Base-by-base conservation (phyloP, 1,284 basidiomycete species). In the Rhodotorula sp. region DNA sequence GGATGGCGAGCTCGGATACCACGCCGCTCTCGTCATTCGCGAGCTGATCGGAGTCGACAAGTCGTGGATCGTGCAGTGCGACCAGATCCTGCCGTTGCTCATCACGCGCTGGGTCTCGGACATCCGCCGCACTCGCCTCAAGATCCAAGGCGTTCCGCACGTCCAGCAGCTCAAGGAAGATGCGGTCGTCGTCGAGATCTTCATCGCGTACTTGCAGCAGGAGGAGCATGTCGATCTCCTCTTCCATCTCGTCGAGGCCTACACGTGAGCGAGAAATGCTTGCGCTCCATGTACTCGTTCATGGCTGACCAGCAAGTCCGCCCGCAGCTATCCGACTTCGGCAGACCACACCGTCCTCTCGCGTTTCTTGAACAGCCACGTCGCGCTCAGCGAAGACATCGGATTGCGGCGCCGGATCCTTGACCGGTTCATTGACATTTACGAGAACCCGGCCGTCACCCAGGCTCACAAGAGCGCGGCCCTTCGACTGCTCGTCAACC, bases 401-500 rank as follows among this genome's bases (percentile, higher is more conserved):
- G 88, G 79, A 47, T 93, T 93, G 82, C 90, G 90, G 66, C 87
- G 91, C 56, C 91, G 91, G 73, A 84, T 98, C 66, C 84, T 99
- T 61, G 85, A 88, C 79, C 89, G 91, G 70, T 99, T 97, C 82
- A 84, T 97, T 70, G 86, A 87, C 58, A 85, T 88, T 63, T 76
- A 70, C 64, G 73, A 71, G 52, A 76, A 75, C 61, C 54, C 57
- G 23, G 71, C 62, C 31, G 73, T 76, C 14, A 84, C 89, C 14
- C 90, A 89, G 86, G 82, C 85, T 18, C 90, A 93, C 82, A 98
- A 97, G 82, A 89, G 90, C 5, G 87, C 89, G 75, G 91, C 93
- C 77, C 84, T 99, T 60, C 90, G 93, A 8, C 88, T 92, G 71
- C 85, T 99, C 69, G 84, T 99, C 79, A 95, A 94, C 55, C 97